phyloP scores from a whole-genome alignment of 2,329 filamentous ascomycete species.

The Elsinoe arachidis region DNA sequence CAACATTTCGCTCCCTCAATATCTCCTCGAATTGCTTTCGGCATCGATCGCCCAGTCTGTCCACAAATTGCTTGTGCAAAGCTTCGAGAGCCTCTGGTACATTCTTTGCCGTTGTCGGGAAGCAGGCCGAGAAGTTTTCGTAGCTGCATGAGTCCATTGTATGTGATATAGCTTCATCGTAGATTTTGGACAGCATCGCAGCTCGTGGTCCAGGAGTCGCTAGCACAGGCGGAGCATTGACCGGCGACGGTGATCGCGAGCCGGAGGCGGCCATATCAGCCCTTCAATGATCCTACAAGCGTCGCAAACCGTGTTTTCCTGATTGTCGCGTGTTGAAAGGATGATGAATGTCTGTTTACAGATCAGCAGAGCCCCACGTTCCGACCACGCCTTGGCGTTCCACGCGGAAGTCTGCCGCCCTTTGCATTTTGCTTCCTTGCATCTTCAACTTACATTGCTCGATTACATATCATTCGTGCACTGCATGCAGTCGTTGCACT shows the following conservation, averaged over 20 bases:
- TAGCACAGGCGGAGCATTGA: slow-evolving; percentile 44
- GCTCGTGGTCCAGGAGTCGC: slow-evolving; percentile 52
- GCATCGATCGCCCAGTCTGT: slow-evolving; percentile 49
- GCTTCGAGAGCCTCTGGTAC: slow-evolving; percentile 48
- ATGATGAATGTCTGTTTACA: background rate
- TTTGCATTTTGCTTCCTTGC: background rate
- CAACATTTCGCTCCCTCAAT: slow-evolving; percentile 46
- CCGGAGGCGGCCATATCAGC: slow-evolving; percentile 7
- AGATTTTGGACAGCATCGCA: slow-evolving; percentile 51
- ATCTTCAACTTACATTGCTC: background rate
- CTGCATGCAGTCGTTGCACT: background rate
- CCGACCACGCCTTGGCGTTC: background rate
- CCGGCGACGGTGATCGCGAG: slow-evolving; percentile 41
- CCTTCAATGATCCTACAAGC: background rate
- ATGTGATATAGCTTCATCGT: slow-evolving; percentile 49
- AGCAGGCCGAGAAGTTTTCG: slow-evolving; percentile 54
- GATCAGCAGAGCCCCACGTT: background rate
- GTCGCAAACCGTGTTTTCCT: background rate
- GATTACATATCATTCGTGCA: background rate
- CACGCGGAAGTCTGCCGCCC: background rate
- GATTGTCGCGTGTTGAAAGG: background rate
- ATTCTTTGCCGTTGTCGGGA: slow-evolving; percentile 52
- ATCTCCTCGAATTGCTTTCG: slow-evolving; percentile 53
- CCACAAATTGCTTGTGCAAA: slow-evolving; percentile 51
- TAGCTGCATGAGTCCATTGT: slow-evolving; percentile 54